A percentile compares a stretch with the other conserved stretches of the same genome.
Conservation (phyloP, 2,329 filamentous ascomycete species). For the Ceratocystis variospora region DNA sequence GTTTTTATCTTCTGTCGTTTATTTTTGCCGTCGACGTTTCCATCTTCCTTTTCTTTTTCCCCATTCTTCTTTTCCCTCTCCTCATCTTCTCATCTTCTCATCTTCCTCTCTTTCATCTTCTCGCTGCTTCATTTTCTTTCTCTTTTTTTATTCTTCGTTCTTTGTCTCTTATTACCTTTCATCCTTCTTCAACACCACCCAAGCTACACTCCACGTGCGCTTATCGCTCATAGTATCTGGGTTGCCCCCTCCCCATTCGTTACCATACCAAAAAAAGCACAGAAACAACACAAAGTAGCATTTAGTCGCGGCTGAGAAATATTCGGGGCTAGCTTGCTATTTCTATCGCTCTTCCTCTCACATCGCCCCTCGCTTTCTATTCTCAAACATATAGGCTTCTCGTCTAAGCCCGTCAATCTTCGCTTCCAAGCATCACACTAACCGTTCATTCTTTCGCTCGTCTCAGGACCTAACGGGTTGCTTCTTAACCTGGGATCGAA, state of each 20-base stretch:
- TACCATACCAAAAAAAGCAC: neutral
- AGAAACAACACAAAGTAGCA: neutral
- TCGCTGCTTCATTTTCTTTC: neutral
- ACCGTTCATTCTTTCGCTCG: conserved; percentile 35
- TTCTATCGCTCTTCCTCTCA: neutral
- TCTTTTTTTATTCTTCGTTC: neutral
- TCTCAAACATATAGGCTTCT: neutral
- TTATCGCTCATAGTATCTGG: neutral
- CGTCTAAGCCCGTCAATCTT: conserved; percentile 23
- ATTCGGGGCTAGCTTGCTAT: neutral
- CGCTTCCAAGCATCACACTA: conserved; percentile 29
- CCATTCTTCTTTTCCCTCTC: neutral
- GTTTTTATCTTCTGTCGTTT: neutral
- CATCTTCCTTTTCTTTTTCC: neutral
- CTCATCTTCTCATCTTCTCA: neutral
- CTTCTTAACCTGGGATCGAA: conserved; percentile 62
- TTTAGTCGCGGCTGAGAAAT: neutral
- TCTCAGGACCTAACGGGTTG: conserved; percentile 31
- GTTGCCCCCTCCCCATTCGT: conserved; percentile 7
- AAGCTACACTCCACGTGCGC: neutral
- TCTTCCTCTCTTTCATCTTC: neutral
- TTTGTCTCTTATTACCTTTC: neutral
- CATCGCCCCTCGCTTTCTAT: neutral
- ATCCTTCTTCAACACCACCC: neutral
- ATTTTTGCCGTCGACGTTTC: conserved; percentile 6